These are phyloP conservation scores for Solanum chacoense DNA, from an alignment of 305 asterid genomes.

Conservation along the genomic window DNA sequence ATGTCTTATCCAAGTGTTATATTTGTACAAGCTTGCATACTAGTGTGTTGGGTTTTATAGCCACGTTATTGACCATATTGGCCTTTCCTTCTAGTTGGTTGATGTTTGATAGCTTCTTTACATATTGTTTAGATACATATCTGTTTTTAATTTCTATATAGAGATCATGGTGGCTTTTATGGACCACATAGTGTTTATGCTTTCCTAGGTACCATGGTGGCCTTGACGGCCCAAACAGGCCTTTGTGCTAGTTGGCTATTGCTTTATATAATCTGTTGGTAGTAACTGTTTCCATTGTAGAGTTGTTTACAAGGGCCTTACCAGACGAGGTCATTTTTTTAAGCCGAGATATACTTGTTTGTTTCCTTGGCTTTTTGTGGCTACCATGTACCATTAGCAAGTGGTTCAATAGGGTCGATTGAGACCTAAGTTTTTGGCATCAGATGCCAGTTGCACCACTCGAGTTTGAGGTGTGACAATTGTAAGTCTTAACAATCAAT, in stretches of 20 bases:
- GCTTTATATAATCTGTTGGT: not conserved
- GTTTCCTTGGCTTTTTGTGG: not conserved
- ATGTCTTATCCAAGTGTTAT: not conserved
- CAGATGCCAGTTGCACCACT: not conserved
- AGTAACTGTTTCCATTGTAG: not conserved
- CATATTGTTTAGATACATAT: not conserved
- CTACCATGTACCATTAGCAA: not conserved
- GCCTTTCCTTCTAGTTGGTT: not conserved
- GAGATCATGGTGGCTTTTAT: not conserved
- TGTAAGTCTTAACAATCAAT: not conserved
- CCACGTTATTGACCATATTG: not conserved
- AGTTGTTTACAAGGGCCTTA: not conserved
- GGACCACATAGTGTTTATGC: not conserved
- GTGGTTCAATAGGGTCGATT: not conserved
- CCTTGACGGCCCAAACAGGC: not conserved
- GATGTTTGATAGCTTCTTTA: not conserved
- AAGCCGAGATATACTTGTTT: not conserved
- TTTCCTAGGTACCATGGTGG: not conserved
- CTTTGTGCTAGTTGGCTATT: not conserved
- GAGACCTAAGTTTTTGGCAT: not conserved
- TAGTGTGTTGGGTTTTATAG: not conserved
- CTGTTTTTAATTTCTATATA: too few relatives aligned
- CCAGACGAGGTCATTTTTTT: not conserved
- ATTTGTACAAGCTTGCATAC: not conserved
- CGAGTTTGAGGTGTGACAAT: not conserved